Conservation (phyloP, 164 flowering plant species). For the Stephania japonica region DNA sequence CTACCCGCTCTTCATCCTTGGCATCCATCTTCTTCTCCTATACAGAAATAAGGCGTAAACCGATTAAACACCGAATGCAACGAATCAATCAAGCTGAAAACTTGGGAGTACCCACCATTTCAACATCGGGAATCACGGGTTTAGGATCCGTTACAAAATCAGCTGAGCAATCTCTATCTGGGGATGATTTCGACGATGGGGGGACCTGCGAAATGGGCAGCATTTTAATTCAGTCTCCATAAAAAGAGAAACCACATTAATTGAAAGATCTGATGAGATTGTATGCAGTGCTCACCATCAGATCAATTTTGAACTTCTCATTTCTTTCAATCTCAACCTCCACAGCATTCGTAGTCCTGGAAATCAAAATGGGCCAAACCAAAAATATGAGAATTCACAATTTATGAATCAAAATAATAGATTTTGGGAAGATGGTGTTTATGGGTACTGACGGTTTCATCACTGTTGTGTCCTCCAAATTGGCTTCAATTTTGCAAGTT, state of each 20-base stretch:
- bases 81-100: background rate
- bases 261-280: no score
- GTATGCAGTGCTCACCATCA: slow-evolving; percentile 51
- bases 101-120: slow-evolving; percentile 36
- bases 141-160: slow-evolving; percentile 36
- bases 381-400: background rate
- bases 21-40: slow-evolving; percentile 35
- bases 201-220: slow-evolving; percentile 39
- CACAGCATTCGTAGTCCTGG: slow-evolving; percentile 29
- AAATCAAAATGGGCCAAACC: slow-evolving; percentile 3
- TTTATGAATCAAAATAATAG: background rate
- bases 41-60: background rate
- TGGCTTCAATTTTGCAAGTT: slow-evolving; percentile 28
- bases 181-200: slow-evolving; percentile 62
- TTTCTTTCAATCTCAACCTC: slow-evolving; percentile 41
- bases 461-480: slow-evolving; percentile 19
- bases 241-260: background rate
- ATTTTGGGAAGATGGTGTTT: background rate
- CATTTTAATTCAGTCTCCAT: background rate
- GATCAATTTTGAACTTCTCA: slow-evolving; percentile 83
- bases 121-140: slow-evolving; percentile 28
- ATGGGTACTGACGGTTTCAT: slow-evolving; percentile 38
- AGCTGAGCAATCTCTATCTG: slow-evolving; percentile 48
- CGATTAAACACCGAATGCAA: background rate
- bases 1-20: slow-evolving; percentile 29